Evolutionary conservation across 2,329 filamentous ascomycete genomes (phyloP).

Genomic region (Ascochyta viciae-villosae): DNA sequence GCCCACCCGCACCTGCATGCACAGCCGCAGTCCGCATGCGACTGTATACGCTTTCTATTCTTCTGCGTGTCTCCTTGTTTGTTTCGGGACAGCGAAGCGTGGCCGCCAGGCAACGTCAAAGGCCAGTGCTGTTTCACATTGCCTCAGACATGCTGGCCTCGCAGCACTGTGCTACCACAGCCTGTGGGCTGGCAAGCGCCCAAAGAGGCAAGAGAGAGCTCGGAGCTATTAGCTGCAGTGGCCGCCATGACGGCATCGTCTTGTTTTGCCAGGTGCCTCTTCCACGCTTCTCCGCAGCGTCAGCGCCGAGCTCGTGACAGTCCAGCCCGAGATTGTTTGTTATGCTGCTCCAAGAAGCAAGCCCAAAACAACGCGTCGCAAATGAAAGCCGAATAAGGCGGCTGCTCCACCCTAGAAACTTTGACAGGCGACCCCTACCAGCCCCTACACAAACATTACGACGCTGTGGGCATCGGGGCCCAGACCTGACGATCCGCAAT

Average conservation of each 20-base stretch:
- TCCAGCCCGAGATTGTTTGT: conserved; percentile 29
- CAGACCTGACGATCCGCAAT: conserved; percentile 26
- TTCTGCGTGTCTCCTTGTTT: conserved; percentile 12
- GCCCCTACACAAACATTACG: conserved; percentile 24
- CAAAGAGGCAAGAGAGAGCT: conserved; percentile 2
- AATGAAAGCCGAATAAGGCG: conserved; percentile 41
- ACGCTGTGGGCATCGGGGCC: conserved; percentile 22
- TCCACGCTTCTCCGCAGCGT: conserved; percentile 10
- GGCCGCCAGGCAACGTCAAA: conserved; percentile 12
- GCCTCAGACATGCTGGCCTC: conserved; percentile 23
- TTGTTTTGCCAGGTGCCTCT: background rate
- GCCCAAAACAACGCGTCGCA: conserved; percentile 48
- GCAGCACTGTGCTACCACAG: conserved; percentile 32
- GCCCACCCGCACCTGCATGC: conserved; percentile 7
- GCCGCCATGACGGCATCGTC: conserved; percentile 11
- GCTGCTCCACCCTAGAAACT: conserved; percentile 33
- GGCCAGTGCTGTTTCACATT: conserved; percentile 29
- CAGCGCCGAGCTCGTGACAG: conserved; percentile 6
- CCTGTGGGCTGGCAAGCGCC: conserved; percentile 20
- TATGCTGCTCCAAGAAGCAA: conserved; percentile 31
- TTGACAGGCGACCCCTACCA: conserved; percentile 39
- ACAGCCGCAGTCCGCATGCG: conserved; percentile 3
- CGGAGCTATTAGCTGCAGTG: conserved; percentile 11
- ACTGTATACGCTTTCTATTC: conserved; percentile 7
- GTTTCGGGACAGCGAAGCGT: conserved; percentile 8